These are phyloP conservation scores for Ormosia semicastrata DNA, from an alignment of 306 rosid species.

Conservation along the genomic window DNA sequence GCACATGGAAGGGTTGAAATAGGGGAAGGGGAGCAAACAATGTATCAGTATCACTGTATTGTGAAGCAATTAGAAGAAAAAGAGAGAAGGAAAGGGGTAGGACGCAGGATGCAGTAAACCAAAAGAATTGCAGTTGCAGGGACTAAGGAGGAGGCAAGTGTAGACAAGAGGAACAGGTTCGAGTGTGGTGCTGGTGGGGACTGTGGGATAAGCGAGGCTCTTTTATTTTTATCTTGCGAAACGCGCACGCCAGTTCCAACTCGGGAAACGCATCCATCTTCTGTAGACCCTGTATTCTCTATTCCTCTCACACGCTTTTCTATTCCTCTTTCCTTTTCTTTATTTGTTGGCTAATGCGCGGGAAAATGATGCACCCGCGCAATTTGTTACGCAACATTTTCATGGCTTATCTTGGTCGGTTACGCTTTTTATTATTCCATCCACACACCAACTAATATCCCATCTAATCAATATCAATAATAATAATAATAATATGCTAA, in stretches of 20 bases:
- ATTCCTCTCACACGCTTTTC: neutral
- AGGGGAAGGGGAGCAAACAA: neutral
- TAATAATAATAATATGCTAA: neutral
- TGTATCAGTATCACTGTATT: neutral
- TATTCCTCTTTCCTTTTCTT: neutral
- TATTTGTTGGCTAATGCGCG: neutral
- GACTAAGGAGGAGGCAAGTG: neutral
- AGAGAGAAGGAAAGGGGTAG: neutral
- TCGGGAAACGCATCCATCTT: neutral
- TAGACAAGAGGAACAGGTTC: neutral
- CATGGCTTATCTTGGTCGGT: neutral
- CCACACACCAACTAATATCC: neutral
- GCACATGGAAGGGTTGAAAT: neutral
- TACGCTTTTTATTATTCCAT: neutral
- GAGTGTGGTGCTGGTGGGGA: neutral
- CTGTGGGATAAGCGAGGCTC: neutral
- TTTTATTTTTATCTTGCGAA: neutral
- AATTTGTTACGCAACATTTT: neutral
- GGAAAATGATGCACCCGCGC: neutral
- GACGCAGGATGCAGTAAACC: neutral
- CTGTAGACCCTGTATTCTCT: too few species aligned
- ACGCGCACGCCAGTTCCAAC: slow-evolving; percentile 18
- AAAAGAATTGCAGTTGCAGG: neutral
- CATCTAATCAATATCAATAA: too few species aligned
- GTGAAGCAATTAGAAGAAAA: neutral